phyloP scores from a whole-genome alignment of 169 alveolate species.

The Eimeria maxima region DNA sequence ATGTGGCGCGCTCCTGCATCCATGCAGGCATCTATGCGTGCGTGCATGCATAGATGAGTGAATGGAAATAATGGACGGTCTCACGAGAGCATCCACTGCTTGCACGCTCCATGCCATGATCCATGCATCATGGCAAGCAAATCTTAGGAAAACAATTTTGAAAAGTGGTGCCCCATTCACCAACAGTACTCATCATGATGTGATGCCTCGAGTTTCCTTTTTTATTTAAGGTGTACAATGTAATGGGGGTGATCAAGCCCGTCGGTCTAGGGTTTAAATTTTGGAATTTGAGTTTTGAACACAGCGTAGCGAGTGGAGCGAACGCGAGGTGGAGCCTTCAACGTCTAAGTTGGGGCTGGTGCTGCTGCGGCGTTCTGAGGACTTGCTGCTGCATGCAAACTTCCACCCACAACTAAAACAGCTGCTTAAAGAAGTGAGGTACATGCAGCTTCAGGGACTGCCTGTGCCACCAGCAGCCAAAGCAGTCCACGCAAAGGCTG shows the following conservation, averaged over 20 bases:
- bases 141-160: too few species aligned
- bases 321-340: conserved; percentile 91
- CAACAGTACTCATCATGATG: too few species aligned
- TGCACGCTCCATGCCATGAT: too few species aligned
- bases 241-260: background rate
- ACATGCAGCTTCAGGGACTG: conserved; percentile 91
- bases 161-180: too few species aligned
- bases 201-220: too few species aligned
- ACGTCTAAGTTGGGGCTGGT: conserved; percentile 92
- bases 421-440: conserved; percentile 95
- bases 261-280: background rate
- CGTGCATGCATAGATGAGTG: background rate
- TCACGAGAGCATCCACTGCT: too few species aligned
- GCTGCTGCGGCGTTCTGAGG: conserved; percentile 91
- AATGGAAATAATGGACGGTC: too few species aligned
- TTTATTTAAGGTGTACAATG: too few species aligned
- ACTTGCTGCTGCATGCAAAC: conserved; percentile 92
- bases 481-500: conserved; percentile 89
- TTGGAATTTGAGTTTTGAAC: background rate
- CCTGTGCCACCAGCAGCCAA: conserved; percentile 94
- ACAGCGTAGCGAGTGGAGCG: conserved; percentile 92
- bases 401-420: conserved; percentile 95
- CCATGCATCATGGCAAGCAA: too few species aligned
- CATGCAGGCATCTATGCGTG: too few species aligned
- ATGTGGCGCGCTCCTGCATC: background rate